Evolutionary conservation across 2,329 filamentous ascomycete genomes (phyloP).

Genomic region (Talaromyces atroroseus): DNA sequence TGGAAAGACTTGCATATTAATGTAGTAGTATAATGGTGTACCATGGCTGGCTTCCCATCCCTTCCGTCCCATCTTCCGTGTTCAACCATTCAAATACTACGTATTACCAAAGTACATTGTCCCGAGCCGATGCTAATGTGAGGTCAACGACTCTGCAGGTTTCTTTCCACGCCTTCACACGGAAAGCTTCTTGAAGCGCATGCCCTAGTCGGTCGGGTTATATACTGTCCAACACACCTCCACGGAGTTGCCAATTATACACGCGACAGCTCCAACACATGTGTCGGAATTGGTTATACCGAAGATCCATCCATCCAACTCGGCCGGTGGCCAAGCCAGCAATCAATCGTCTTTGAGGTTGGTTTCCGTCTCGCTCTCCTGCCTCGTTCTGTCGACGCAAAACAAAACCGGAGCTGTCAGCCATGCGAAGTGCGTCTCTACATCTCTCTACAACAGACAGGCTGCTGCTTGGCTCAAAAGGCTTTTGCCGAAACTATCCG

Average conservation of each 20-base stretch:
- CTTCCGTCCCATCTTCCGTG: neutral
- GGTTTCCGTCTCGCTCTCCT: neutral
- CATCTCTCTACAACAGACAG: neutral
- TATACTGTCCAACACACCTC: neutral
- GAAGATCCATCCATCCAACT: neutral
- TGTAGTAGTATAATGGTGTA: neutral
- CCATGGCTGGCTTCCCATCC: neutral
- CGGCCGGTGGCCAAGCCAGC: neutral
- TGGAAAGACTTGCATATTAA: neutral
- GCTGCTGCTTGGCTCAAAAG: too few relatives aligned
- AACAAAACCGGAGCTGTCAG: neutral
- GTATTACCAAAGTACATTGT: neutral
- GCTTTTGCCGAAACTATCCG: too few relatives aligned
- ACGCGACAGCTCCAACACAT: neutral
- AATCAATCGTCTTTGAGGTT: neutral
- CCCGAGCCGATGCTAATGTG: neutral
- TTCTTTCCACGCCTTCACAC: neutral
- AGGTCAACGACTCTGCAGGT: slow-evolving; percentile 4
- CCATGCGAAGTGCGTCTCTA: neutral
- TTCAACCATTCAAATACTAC: neutral
- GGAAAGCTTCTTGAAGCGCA: neutral
- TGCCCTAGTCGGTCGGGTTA: neutral
- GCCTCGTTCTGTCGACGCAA: neutral
- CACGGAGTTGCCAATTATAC: neutral
- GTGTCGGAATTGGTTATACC: neutral